These are phyloP conservation scores for Hemileccinum impolitum DNA, from an alignment of 768 basidiomycete genomes.

Conservation along the genomic window DNA sequence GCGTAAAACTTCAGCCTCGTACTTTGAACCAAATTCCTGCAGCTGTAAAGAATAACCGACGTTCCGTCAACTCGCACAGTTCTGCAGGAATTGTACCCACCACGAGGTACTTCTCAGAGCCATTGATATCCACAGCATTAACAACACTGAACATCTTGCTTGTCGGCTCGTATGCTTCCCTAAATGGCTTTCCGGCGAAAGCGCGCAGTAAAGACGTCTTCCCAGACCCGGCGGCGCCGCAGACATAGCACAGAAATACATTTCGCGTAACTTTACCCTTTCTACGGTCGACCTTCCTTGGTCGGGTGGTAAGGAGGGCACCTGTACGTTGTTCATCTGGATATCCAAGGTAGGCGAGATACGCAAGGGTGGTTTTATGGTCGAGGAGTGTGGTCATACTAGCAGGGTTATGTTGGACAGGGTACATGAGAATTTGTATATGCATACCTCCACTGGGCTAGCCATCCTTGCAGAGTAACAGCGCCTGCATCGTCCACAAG, in stretches of 20 bases:
- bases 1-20: constrained; percentile 86
- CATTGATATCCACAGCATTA: constrained; percentile 91
- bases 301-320: constrained; percentile 81
- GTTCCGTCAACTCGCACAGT: neutral
- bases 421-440: constrained; percentile 1
- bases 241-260: constrained; percentile 90
- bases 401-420: constrained; percentile 1
- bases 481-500: constrained; percentile 83
- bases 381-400: constrained; percentile 99
- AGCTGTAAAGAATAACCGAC: constrained; percentile 46
- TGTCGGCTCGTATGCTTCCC: constrained; percentile 78
- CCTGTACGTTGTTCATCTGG: constrained; percentile 73
- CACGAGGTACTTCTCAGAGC: constrained; percentile 93
- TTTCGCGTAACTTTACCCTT: constrained; percentile 88
- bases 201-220: constrained; percentile 85
- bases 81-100: constrained; percentile 57
- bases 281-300: constrained; percentile 79
- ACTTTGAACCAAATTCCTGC: constrained; percentile 96
- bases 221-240: constrained; percentile 93
- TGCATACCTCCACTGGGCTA: constrained; percentile 94
- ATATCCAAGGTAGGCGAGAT: constrained; percentile 94
- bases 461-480: constrained; percentile 96
- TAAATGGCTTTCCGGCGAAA: constrained; percentile 83
- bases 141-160: constrained; percentile 89
- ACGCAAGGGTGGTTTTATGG: constrained; percentile 85